phyloP scores from a whole-genome alignment of 208 protist genomes.

The Acanthamoeba triangularis region DNA sequence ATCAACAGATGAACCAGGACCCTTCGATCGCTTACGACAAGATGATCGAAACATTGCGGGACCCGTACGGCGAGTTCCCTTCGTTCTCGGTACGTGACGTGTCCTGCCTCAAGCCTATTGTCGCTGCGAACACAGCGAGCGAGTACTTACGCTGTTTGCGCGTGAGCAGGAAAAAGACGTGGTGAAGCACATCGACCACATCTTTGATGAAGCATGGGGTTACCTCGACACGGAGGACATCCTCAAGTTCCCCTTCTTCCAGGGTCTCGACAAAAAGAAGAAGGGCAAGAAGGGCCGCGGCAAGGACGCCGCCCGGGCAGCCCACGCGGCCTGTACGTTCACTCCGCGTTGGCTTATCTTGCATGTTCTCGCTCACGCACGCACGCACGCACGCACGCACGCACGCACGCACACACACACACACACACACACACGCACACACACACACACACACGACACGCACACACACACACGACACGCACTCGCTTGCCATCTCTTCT shows the following conservation, averaged over 20 bases:
- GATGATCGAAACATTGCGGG: conserved; percentile 4
- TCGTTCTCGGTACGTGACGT: conserved; percentile 48
- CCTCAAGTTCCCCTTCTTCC: conserved; percentile 65
- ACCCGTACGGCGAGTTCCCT: conserved; percentile 45
- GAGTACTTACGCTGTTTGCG: not conserved
- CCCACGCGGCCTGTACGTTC: conserved; percentile 25
- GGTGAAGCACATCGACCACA: conserved; percentile 48
- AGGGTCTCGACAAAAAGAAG: conserved; percentile 56
- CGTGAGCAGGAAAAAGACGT: conserved; percentile 13
- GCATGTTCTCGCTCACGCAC: not conserved
- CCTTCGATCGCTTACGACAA: conserved; percentile 25
- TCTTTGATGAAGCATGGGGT: conserved; percentile 41
- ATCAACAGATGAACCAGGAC: conserved; percentile 44
- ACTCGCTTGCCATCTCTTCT: not conserved
- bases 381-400: not conserved
- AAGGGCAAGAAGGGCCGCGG: conserved; percentile 61
- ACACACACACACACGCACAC: not conserved
- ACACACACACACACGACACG: not conserved
- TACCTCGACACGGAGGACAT: conserved; percentile 63
- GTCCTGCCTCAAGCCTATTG: not conserved
- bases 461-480: not conserved
- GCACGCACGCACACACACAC: too few relatives aligned
- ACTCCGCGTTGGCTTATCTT: too few relatives aligned
- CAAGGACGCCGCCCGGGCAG: conserved; percentile 35
- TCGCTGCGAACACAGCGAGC: not conserved